Conservation (phyloP, 2,329 filamentous ascomycete genomes). For the Graphium sp. region DNA sequence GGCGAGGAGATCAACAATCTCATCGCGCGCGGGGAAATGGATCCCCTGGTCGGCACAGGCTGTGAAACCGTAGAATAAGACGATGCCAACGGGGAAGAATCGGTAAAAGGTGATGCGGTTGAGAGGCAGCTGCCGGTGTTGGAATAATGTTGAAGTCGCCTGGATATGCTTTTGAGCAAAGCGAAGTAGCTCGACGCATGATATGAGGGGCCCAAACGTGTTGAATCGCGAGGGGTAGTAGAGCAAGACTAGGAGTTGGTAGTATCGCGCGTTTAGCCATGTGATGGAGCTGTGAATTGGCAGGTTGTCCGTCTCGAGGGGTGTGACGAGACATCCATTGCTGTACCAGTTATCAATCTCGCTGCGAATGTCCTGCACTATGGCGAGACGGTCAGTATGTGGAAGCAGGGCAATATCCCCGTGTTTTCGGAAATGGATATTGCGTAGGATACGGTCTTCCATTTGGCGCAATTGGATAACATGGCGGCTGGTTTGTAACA, state of each 20-base stretch:
- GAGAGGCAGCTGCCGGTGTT: too few relatives aligned
- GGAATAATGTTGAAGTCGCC: conserved; percentile 19
- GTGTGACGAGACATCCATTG: conserved; percentile 23
- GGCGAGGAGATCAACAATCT: too few relatives aligned
- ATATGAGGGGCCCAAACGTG: conserved; percentile 13
- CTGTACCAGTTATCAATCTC: conserved; percentile 29
- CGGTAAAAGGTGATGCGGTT: too few relatives aligned
- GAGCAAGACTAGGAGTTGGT: conserved; percentile 23
- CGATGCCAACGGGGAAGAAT: too few relatives aligned
- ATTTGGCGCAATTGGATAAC: conserved; percentile 25
- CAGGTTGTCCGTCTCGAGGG: conserved; percentile 22
- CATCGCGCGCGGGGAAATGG: too few relatives aligned
- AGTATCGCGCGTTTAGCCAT: conserved; percentile 24
- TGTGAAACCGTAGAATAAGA: too few relatives aligned
- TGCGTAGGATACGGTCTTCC: conserved; percentile 20
- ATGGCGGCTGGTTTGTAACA: conserved; percentile 24
- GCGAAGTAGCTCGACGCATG: conserved; percentile 16
- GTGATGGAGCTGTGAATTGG: conserved; percentile 25
- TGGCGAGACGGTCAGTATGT: conserved; percentile 14
- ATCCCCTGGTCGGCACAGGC: too few relatives aligned
- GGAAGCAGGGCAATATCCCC: conserved; percentile 13
- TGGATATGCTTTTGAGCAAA: conserved; percentile 24
- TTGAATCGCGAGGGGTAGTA: conserved; percentile 24
- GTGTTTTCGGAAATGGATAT: conserved; percentile 16
- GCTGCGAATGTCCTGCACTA: conserved; percentile 17